Evolutionary conservation across 139 green algal genomes (phyloP).

Genomic region (Deuterostichococcus epilithicus): DNA sequence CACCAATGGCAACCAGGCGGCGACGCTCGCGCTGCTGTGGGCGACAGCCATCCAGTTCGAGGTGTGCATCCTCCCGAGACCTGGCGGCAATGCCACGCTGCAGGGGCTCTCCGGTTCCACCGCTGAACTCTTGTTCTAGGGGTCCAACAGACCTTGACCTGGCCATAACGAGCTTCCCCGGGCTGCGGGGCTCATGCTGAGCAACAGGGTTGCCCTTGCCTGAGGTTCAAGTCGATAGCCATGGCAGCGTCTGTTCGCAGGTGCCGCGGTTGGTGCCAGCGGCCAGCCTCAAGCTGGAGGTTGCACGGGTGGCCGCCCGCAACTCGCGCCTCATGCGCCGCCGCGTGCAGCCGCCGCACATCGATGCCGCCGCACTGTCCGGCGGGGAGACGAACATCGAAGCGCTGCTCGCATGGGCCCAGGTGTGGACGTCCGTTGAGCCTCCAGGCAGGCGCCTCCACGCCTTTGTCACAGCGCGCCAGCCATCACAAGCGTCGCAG

Average conservation of each 20-base stretch:
- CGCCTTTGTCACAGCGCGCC: too few species aligned
- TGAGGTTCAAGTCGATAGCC: too few species aligned
- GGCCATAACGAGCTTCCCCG: too few species aligned
- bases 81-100: slow-evolving; percentile 5
- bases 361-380: background rate
- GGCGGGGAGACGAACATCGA: slow-evolving; percentile 2
- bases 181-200: too few species aligned
- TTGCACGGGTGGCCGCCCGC: slow-evolving; percentile 25
- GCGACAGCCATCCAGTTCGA: slow-evolving; percentile 35
- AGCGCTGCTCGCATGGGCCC: slow-evolving; percentile 63
- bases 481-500: too few species aligned
- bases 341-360: background rate
- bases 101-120: too few species aligned
- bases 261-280: slow-evolving; percentile 26
- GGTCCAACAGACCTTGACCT: too few species aligned
- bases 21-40: slow-evolving; percentile 66
- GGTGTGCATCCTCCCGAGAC: slow-evolving; percentile 10
- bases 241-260: slow-evolving; percentile 9
- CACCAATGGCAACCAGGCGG: slow-evolving; percentile 54
- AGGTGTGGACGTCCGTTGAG: too few species aligned
- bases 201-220: too few species aligned
- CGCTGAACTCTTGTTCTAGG: too few species aligned
- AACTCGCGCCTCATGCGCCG: background rate
- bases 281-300: slow-evolving; percentile 26
- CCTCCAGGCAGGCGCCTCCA: too few species aligned